These are phyloP conservation scores for Annulohypoxylon moriforme DNA, from an alignment of 495 filamentous ascomycete species.

Conservation along the genomic window DNA sequence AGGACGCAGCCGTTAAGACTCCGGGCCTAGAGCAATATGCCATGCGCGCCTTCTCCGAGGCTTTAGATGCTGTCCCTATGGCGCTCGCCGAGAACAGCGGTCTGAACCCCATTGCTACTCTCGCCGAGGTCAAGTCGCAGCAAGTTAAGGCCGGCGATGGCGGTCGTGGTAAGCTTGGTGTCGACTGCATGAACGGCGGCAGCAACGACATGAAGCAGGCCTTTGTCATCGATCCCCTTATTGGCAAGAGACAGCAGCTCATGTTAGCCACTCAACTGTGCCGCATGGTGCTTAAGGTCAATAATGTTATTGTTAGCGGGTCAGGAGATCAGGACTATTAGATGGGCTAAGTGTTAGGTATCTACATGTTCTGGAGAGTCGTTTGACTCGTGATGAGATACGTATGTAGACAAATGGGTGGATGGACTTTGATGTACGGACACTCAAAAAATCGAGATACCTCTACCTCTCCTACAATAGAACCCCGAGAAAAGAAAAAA, in stretches of 20 bases:
- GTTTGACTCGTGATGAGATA: neutral
- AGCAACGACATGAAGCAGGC: conserved; percentile 96
- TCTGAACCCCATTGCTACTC: conserved; percentile 91
- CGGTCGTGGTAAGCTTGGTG: conserved; percentile 74
- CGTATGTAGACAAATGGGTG: neutral
- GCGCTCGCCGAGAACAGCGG: conserved; percentile 97
- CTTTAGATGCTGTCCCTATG: conserved; percentile 94
- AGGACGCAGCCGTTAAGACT: conserved; percentile 94
- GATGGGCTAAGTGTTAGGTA: conserved; percentile 32
- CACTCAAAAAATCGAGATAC: conserved; percentile 26
- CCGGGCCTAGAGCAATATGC: conserved; percentile 97
- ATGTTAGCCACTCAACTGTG: conserved; percentile 96
- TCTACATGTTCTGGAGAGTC: too few relatives aligned
- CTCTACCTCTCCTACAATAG: conserved; percentile 14
- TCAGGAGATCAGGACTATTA: conserved; percentile 94
- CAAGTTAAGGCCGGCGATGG: conserved; percentile 91
- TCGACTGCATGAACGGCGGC: conserved; percentile 97
- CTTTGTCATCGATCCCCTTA: conserved; percentile 97
- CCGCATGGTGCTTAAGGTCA: conserved; percentile 98
- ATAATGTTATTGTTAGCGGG: conserved; percentile 96
- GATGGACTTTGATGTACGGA: conserved; percentile 5
- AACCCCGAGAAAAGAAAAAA: neutral
- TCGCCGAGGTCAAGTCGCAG: conserved; percentile 93
- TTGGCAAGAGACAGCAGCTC: conserved; percentile 96
- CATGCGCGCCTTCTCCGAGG: conserved; percentile 97